These are phyloP conservation scores for Yamadazyma friedrichii DNA, from an alignment of 1,139 yeast genomes.

Conservation along the genomic window DNA sequence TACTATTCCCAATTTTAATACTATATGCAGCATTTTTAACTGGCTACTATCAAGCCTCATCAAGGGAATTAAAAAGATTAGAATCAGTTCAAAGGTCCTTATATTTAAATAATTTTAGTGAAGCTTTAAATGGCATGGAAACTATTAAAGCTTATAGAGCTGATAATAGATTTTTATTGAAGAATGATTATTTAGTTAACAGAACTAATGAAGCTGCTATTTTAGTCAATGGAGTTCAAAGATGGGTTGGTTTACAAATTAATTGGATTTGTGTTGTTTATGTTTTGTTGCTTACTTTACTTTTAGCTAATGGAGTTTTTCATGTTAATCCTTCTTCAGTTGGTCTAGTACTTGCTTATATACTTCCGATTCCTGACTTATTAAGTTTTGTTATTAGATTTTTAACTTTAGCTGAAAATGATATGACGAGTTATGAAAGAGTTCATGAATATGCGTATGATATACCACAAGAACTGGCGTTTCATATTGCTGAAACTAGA, in stretches of 20 bases:
- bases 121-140: constrained; percentile 66
- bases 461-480: constrained; percentile 40
- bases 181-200: constrained; percentile 52
- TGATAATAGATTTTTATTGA: constrained; percentile 48
- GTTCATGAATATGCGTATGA: constrained; percentile 62
- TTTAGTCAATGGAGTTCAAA: constrained; percentile 65
- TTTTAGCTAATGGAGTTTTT: constrained; percentile 68
- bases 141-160: constrained; percentile 65
- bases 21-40: constrained; percentile 50
- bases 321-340: constrained; percentile 62
- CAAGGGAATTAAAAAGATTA: constrained; percentile 42
- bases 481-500: constrained; percentile 50
- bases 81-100: constrained; percentile 38
- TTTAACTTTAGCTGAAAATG: constrained; percentile 74
- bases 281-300: constrained; percentile 51
- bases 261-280: constrained; percentile 53
- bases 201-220: constrained; percentile 73
- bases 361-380: constrained; percentile 49
- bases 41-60: constrained; percentile 50
- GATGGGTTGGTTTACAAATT: constrained; percentile 74
- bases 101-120: constrained; percentile 65
- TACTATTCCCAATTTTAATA: constrained; percentile 38
- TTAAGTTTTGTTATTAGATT: constrained; percentile 53
- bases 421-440: constrained; percentile 84
- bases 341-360: constrained; percentile 69